Percentiles rank a stretch among this genome's conserved stretches.
Conservation (phyloP, 1,139 yeast genomes). For the Sugiyamaella pinicola region DNA sequence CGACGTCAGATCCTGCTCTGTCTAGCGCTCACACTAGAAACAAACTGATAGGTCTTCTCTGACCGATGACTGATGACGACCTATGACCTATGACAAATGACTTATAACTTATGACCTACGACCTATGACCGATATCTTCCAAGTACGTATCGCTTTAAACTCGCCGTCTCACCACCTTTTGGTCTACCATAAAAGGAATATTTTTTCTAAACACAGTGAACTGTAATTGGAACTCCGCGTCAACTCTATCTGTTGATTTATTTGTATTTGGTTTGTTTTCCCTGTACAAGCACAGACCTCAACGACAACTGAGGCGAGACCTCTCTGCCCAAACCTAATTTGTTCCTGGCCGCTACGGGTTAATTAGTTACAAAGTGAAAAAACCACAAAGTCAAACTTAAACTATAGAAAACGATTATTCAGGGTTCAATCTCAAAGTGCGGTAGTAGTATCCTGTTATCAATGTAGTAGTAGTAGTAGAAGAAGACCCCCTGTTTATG, state of each 20-base stretch:
- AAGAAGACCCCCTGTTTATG: no score
- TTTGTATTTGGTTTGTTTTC: background rate
- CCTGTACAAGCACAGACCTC: conserved; percentile 1
- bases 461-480: no score
- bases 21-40: no score
- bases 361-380: no score
- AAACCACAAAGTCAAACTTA: no score
- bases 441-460: no score
- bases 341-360: no score
- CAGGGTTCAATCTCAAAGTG: no score
- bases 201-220: background rate
- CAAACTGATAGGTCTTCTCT: background rate
- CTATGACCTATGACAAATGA: background rate
- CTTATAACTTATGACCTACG: background rate
- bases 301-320: background rate
- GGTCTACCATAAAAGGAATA: background rate
- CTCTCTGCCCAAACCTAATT: background rate
- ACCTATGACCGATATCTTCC: background rate
- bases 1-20: no score
- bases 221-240: background rate
- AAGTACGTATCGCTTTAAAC: conserved; percentile 6
- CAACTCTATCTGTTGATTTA: background rate
- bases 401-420: no score
- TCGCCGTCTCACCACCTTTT: conserved; percentile 11
- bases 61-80: background rate